Evolutionary conservation across 352 stramenopile species (phyloP).

Genomic region (Phytophthora hibernalis): DNA sequence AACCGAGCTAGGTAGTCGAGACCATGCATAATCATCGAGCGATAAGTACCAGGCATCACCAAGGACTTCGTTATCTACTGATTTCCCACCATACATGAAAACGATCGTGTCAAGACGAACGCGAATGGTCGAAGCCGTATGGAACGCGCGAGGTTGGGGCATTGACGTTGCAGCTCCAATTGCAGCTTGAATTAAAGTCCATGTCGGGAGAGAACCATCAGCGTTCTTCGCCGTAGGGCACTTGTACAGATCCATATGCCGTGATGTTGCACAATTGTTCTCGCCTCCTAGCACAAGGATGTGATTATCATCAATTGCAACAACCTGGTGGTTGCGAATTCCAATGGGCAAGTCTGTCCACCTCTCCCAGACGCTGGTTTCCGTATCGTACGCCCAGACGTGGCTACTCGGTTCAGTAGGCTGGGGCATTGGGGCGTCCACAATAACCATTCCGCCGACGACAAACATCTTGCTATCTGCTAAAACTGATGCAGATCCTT

Average conservation of each 20-base stretch:
- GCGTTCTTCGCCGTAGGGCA: conserved; percentile 61
- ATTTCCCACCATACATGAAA: conserved; percentile 86
- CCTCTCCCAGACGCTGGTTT: conserved; percentile 66
- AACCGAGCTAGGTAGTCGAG: conserved; percentile 70
- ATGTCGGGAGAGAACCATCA: conserved; percentile 75
- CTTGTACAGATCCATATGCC: conserved; percentile 89
- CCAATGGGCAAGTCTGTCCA: conserved; percentile 86
- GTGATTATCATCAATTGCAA: conserved; percentile 72
- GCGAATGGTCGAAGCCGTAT: conserved; percentile 69
- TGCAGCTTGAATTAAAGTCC: conserved; percentile 77
- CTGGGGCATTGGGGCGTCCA: conserved; percentile 9
- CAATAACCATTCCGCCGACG: conserved; percentile 62
- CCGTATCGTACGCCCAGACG: conserved; percentile 74
- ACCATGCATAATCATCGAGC: conserved; percentile 85
- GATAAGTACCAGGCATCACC: conserved; percentile 87
- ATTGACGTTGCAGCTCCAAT: conserved; percentile 72
- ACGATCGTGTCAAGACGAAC: conserved; percentile 82
- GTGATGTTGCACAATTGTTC: conserved; percentile 66
- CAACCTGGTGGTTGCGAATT: conserved; percentile 81
- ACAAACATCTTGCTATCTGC: conserved; percentile 76
- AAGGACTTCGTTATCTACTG: conserved; percentile 71
- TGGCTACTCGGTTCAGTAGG: conserved; percentile 52
- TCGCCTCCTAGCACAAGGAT: conserved; percentile 88
- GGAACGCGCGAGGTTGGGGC: conserved; percentile 70
- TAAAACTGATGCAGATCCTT: conserved; percentile 67